Evolutionary conservation across 768 basidiomycete genomes (phyloP), one percentile per base, ranked within the genome.

Genomic region (Phanerochaete carnosa): DNA sequence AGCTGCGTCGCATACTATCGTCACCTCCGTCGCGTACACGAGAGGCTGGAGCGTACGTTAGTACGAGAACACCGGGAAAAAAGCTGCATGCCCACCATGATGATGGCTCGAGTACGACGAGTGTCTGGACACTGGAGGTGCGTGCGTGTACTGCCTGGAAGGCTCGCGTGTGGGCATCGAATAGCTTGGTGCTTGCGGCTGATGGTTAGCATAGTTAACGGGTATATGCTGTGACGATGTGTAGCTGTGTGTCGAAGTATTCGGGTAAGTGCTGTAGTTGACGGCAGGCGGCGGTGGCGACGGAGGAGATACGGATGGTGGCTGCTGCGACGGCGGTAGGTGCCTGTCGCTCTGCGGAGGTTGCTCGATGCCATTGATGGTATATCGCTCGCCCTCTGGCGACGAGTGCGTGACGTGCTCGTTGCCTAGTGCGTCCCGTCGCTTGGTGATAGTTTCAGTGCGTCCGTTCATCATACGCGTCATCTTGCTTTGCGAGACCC

Each of bases 401-500:
- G 80, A 82, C 8, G 78, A 84, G 55, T 84, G 83, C 13, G 81
- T 85, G 50, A 88, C 75, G 69, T 91, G 88, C 66, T 90, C 88
- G 64, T 90, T 90, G 2, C 90, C 90, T 90, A 92, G 62, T 2
- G 47, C 65, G 66, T 92, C 89, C 69, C 62, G 79, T 68, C 70
- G 81, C 75, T 73, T 83, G 74, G 65, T 83, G 69, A 72, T 83
- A 22, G 70, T 83, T 61, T 86, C 81, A 0, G 87, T 89, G 16
- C 84, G 83, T 6, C 90, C 90, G 58, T 93, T 90, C 50, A 88
- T 73, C 1, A 76, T 84, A 7, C 80, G 76, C 26, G 81, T 81
- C 73, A 81, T 73, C 60, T 74, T 81, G 66, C 84, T 86, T 70
- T 90, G 81, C 12, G 81, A 79, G 0, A 74, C 71, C 72, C 72